Base-by-base conservation (phyloP, 2,329 filamentous ascomycete species). In the Pestalotiopsis sp. region DNA sequence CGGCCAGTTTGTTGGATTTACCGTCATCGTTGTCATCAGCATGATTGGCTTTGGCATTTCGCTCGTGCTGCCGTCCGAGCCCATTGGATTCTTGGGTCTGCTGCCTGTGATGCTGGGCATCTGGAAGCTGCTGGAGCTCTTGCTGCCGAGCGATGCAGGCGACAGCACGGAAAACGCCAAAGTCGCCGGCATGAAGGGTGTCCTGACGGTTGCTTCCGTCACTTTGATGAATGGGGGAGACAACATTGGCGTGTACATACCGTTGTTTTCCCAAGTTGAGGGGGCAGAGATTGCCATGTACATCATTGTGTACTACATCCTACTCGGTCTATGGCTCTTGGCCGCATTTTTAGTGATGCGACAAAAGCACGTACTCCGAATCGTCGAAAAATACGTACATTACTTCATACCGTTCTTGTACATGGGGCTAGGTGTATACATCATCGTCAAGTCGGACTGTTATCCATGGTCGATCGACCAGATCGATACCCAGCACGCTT, bases 181-280 rank as follows among this genome's bases (percentile, higher is more conserved):
- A 27, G 38, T 68, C 3, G 68, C 67, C 1, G 69, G 71, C 3
- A 57, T 74, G 25, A 75, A 68, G 55, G 71, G 67, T 55, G 69
- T 78, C 1, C 41, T 76, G 36, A 79, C 77, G 62, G 78, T 79
- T 20, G 72, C 75, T 12, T 64, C 66, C 39, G 74, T 79, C 65
- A 80, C 77, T 4, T 52, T 80, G 20, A 78, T 79, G 73, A 79
- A 79, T 65, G 78, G 78, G 25, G 77, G 75, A 14, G 78, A 80
- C 71, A 80, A 80, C 52, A 78, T 80, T 62, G 74, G 78, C 49
- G 79, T 76, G 1, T 80, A 79, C 66, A 74, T 80, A 7, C 77
- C 77, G 9, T 72, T 79, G 1, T 79, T 80, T 64, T 77, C 78
- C 4, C 77, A 80, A 67, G 74, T 74, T 4, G 68, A 74, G 23